Evolutionary conservation across 169 alveolate species (phyloP).

Genomic region (Plasmodium vivax): DNA sequence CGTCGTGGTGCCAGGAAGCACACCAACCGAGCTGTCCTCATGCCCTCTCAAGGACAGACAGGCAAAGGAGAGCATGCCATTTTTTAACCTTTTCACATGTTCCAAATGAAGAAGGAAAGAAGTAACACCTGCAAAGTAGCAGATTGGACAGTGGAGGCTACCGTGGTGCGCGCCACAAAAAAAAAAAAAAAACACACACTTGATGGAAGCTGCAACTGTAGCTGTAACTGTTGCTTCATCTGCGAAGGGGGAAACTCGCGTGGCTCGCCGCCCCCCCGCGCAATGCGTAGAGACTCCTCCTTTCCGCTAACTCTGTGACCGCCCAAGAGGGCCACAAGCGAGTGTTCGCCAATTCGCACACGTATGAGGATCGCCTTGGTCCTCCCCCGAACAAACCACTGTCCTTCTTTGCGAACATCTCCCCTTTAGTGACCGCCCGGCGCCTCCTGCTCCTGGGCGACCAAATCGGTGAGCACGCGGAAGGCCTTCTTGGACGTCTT

Average conservation of each 20-base stretch:
- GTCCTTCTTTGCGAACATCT: background rate
- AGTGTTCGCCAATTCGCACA: background rate
- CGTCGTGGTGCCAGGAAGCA: background rate
- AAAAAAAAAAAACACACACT: background rate
- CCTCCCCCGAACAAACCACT: background rate
- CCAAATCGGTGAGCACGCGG: background rate
- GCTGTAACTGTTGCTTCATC: background rate
- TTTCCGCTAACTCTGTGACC: background rate
- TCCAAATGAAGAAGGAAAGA: background rate
- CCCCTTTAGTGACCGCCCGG: background rate
- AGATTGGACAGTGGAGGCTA: background rate
- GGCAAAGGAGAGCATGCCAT: background rate
- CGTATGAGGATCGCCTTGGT: background rate
- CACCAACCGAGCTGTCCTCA: background rate
- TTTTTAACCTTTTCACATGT: background rate
- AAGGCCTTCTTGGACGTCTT: conserved; percentile 22
- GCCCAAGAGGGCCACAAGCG: background rate
- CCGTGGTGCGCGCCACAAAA: background rate
- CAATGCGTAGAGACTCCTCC: background rate
- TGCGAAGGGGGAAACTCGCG: background rate
- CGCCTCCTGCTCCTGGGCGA: background rate
- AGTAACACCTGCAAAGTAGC: background rate
- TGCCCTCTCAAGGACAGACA: background rate
- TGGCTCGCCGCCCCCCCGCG: background rate
- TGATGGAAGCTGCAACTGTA: background rate